Percentiles rank a stretch among this genome's conserved stretches.
phyloP scores from a whole-genome alignment of 305 asterid genomes.

The Fraxinus paxiana region DNA sequence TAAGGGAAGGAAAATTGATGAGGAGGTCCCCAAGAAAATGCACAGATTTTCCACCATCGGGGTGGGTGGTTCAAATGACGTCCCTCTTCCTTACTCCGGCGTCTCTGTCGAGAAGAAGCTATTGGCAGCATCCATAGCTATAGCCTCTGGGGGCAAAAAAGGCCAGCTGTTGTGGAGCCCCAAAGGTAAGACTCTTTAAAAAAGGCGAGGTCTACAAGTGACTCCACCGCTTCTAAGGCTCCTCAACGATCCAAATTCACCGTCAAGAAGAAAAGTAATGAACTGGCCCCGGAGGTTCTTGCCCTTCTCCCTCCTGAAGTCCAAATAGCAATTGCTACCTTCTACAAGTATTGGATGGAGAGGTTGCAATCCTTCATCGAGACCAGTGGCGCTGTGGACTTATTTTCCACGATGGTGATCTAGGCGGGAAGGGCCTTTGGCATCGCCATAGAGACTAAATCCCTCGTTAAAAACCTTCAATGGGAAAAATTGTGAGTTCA shows the following conservation, averaged over 20 bases:
- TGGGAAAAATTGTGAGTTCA: no score
- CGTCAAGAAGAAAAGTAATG: no score
- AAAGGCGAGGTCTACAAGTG: not conserved
- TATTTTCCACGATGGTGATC: no score
- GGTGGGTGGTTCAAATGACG: not conserved
- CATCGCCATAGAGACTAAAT: no score
- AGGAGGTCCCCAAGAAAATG: not conserved
- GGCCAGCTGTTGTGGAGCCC: not conserved
- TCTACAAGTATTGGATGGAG: no score
- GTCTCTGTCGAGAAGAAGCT: not conserved
- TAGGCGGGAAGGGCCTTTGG: no score
- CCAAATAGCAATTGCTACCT: no score
- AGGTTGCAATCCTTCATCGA: not conserved
- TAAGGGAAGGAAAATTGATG: not conserved
- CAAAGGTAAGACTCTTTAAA: not conserved
- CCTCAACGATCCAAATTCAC: not conserved
- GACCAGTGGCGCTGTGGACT: no score
- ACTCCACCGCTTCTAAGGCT: not conserved
- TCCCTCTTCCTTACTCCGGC: not conserved
- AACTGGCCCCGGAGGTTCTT: no score
- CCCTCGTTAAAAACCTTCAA: no score
- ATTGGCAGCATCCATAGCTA: not conserved
- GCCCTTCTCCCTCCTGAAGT: not conserved
- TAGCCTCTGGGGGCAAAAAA: not conserved
- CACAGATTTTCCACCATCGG: not conserved